Base-by-base conservation (phyloP, 306 rosid genomes). In the Quercus glauca region DNA sequence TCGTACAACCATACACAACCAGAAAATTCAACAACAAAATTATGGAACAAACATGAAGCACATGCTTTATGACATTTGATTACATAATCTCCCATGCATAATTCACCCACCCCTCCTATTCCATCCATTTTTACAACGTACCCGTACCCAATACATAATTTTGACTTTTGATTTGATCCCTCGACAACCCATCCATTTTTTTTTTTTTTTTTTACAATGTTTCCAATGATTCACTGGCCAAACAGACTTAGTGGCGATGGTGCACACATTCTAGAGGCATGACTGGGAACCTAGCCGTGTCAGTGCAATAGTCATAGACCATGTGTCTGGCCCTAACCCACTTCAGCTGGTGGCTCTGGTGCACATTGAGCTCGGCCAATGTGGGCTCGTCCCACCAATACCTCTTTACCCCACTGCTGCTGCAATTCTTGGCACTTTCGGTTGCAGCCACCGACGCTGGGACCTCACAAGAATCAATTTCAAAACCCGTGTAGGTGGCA, bases 321-420 rank as follows among this genome's bases (percentile, higher is more conserved):
- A 96, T 88, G 75, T 96, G 94, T 71, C 93, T 89, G 19, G 97
- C 98, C 67, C 86, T 83, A 41, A 96, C 99, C 98, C 99, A 96
- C 52, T 84, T 45, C 6, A 96, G 92, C 87, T 93, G 99, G 78
- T 96, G 98, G 82, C 88, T 96, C 82, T 96, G 99, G 76, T 96
- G 99, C 55, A 93, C 11, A 45, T 31, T 95, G 1, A 96, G 88
- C 71, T 88, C 91, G 0, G 93, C 82, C 86, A 90, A 0, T 0
- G 87, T 81, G 0, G 98, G 97, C 55, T 90, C 87, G 37, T 96
- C 99, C 99, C 99, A 96, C 99, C 99, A 91, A 78, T 81, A 93
- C 73, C 87, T 86, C 83, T 80, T 87, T 58, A 87, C 90, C 26
- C 82, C 93, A 25, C 73, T 55, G 79, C 97, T 85, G 60, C 76